Evolutionary conservation across 306 rosid species (phyloP).

Genomic region (Dryas octopetala): DNA sequence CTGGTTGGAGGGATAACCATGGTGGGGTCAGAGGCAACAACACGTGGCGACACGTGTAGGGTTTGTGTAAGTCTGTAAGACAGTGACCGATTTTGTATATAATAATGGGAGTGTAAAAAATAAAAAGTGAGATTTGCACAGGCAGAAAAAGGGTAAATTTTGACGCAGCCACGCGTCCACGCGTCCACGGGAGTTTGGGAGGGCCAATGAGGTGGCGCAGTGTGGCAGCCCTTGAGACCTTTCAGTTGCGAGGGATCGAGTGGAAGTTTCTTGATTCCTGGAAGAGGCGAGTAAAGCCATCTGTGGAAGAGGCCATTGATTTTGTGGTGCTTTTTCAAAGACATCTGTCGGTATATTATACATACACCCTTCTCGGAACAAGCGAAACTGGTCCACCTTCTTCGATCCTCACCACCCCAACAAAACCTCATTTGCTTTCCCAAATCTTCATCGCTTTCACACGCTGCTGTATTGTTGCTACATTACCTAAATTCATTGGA

Average conservation of each 20-base stretch:
- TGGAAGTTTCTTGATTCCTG: slow-evolving; percentile 41
- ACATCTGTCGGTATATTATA: not conserved
- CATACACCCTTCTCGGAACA: no score
- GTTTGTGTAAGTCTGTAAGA: not conserved
- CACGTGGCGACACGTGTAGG: slow-evolving; percentile 59
- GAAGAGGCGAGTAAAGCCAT: slow-evolving; percentile 4
- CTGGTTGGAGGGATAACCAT: not conserved
- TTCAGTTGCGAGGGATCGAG: not conserved
- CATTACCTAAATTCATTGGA: no score
- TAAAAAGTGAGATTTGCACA: slow-evolving; percentile 5
- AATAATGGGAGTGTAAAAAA: not conserved
- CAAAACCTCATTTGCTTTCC: no score
- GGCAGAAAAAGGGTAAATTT: slow-evolving; percentile 24
- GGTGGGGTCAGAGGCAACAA: not conserved
- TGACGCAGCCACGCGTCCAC: slow-evolving; percentile 53
- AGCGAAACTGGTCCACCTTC: no score
- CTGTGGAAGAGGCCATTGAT: not conserved
- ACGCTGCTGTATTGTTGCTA: no score
- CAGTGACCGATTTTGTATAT: not conserved
- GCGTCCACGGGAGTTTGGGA: slow-evolving; percentile 33
- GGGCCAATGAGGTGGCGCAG: slow-evolving; percentile 39
- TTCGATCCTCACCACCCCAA: no score
- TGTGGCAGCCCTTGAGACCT: slow-evolving; percentile 31
- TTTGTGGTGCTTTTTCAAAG: not conserved
- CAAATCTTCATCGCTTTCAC: no score